Evolutionary conservation across 176 grass and related monocot species (phyloP).

Genomic region (Carex pumila): DNA sequence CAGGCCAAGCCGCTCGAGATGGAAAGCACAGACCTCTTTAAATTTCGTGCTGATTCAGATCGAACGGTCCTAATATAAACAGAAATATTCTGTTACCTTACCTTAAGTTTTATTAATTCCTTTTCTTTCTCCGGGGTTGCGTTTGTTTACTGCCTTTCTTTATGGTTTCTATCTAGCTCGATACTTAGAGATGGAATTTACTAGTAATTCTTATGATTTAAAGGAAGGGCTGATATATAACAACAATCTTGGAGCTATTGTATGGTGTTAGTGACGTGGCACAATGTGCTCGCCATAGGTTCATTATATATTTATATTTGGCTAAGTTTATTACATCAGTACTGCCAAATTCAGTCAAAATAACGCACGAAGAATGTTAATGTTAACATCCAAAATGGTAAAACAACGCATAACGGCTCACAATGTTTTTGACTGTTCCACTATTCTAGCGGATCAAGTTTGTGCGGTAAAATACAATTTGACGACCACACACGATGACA

Average conservation of each 20-base stretch:
- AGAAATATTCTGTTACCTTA: no score
- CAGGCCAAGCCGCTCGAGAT: no score
- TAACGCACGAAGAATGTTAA: background rate
- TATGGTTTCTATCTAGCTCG: background rate
- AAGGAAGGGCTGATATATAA: background rate
- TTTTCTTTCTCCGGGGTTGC: background rate
- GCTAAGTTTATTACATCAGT: background rate
- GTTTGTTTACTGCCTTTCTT: conserved; percentile 11
- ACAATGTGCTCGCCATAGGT: background rate
- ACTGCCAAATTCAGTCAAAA: background rate
- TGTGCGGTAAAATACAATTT: background rate
- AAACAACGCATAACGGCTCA: background rate
- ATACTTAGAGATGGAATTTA: background rate
- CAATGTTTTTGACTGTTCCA: background rate
- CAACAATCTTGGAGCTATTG: background rate
- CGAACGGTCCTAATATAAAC: no score
- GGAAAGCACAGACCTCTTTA: no score
- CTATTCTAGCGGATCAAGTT: background rate
- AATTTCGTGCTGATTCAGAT: no score
- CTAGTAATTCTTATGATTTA: background rate
- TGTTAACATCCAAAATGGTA: no score
- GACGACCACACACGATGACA: background rate
- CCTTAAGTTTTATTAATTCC: background rate
- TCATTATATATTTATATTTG: no score
- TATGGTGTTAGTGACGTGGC: background rate